A percentile compares a stretch with the other conserved stretches of the same genome.
phyloP scores from a whole-genome alignment of 2,329 filamentous ascomycete genomes.

The Epichloe hybrida region DNA sequence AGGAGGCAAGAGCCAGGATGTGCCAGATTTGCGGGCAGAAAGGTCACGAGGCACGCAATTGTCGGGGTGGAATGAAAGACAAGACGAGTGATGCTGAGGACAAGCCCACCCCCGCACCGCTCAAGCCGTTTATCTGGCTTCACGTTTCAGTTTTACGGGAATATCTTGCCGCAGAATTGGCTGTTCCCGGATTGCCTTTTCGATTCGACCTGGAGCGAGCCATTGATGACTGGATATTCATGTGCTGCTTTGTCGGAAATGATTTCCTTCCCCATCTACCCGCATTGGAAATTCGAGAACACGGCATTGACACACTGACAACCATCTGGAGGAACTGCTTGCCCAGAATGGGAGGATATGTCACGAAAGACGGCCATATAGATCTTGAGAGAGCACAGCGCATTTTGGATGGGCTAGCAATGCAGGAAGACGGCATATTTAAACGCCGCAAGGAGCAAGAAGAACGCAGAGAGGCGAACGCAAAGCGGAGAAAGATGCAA shows the following conservation, averaged over 20 bases:
- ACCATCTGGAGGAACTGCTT: conserved; percentile 96
- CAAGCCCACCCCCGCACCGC: conserved; percentile 53
- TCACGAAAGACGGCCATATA: conserved; percentile 89
- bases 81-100: conserved; percentile 71
- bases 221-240: conserved; percentile 96
- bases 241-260: conserved; percentile 98
- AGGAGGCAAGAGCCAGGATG: conserved; percentile 67
- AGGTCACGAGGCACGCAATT: conserved; percentile 80
- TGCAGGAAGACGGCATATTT: conserved; percentile 91
- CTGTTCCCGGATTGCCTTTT: conserved; percentile 71
- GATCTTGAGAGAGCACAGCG: conserved; percentile 75
- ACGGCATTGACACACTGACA: conserved; percentile 90
- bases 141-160: conserved; percentile 85
- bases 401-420: conserved; percentile 78
- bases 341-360: conserved; percentile 81
- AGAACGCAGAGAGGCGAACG: conserved; percentile 66
- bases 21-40: conserved; percentile 87
- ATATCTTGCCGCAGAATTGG: conserved; percentile 82
- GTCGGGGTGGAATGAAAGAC: conserved; percentile 63
- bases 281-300: conserved; percentile 93
- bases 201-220: conserved; percentile 87
- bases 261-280: conserved; percentile 95
- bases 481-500: conserved; percentile 65
- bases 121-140: conserved; percentile 97
- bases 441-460: conserved; percentile 74